Percentiles rank a stretch among this genome's conserved stretches.
These are phyloP conservation scores for Apiospora saccharicola DNA, from an alignment of 2,329 filamentous ascomycete species.

Conservation along the genomic window DNA sequence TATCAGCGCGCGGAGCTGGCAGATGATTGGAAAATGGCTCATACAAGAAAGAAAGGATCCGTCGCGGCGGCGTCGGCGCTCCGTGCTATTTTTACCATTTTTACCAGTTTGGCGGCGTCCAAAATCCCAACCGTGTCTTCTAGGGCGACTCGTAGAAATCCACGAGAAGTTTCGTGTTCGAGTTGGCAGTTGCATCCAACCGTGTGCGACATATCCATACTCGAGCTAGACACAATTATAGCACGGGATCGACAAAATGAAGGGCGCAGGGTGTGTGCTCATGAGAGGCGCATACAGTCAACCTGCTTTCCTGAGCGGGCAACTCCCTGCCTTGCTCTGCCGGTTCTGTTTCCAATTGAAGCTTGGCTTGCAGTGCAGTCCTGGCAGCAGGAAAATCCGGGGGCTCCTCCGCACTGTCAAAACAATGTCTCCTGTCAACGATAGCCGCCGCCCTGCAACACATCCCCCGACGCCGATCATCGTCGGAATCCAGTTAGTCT, in stretches of 20 bases:
- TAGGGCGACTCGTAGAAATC: neutral
- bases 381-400: slow-evolving; percentile 10
- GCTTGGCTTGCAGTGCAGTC: neutral
- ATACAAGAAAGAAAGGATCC: neutral
- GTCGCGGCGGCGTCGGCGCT: neutral
- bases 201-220: no score
- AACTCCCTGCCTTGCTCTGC: neutral
- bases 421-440: neutral
- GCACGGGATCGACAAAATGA: no score
- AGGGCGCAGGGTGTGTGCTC: neutral
- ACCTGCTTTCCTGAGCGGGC: slow-evolving; percentile 21
- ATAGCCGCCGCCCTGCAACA: neutral
- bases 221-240: no score
- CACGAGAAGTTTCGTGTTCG: neutral
- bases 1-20: neutral
- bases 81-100: neutral
- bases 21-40: neutral
- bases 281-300: neutral
- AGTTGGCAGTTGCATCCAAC: neutral
- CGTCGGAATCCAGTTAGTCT: neutral
- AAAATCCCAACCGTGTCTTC: neutral
- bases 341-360: neutral
- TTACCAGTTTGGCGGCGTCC: neutral
- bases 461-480: neutral
- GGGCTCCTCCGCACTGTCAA: neutral